These are phyloP conservation scores for Dendrobium chrysotoxum DNA, from an alignment of 106 monocot species.

Conservation along the genomic window DNA sequence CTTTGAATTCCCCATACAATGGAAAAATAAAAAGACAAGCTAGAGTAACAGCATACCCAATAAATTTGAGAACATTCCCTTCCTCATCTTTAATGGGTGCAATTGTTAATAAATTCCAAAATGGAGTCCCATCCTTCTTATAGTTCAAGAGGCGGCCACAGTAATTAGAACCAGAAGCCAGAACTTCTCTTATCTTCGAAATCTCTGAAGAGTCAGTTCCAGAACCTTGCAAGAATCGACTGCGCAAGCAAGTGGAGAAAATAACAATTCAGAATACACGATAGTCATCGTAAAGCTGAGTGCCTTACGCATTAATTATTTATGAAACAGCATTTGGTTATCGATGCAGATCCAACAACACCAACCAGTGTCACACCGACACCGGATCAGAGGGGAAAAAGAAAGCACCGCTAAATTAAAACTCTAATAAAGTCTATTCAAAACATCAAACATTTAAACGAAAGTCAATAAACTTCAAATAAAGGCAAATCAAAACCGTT, in stretches of 20 bases:
- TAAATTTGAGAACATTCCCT: constrained; percentile 80
- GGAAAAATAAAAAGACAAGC: background rate
- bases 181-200: constrained; percentile 66
- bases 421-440: too few relatives aligned
- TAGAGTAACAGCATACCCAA: constrained; percentile 53
- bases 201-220: constrained; percentile 76
- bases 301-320: background rate
- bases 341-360: background rate
- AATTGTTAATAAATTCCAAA: constrained; percentile 93
- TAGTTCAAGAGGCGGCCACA: constrained; percentile 94
- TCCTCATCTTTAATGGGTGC: constrained; percentile 96
- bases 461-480: background rate
- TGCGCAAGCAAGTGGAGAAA: constrained; percentile 20
- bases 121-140: constrained; percentile 94
- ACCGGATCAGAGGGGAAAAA: background rate
- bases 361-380: background rate
- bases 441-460: background rate
- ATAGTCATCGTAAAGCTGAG: background rate
- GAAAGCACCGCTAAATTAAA: too few relatives aligned
- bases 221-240: constrained; percentile 91
- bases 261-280: background rate
- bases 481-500: background rate
- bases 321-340: background rate
- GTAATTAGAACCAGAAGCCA: constrained; percentile 54
- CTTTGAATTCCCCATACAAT: too few relatives aligned